Evolutionary conservation across 768 basidiomycete species (phyloP), one percentile per base, ranked within the genome.

Genomic region (Naganishia vaughanmartiniae): DNA sequence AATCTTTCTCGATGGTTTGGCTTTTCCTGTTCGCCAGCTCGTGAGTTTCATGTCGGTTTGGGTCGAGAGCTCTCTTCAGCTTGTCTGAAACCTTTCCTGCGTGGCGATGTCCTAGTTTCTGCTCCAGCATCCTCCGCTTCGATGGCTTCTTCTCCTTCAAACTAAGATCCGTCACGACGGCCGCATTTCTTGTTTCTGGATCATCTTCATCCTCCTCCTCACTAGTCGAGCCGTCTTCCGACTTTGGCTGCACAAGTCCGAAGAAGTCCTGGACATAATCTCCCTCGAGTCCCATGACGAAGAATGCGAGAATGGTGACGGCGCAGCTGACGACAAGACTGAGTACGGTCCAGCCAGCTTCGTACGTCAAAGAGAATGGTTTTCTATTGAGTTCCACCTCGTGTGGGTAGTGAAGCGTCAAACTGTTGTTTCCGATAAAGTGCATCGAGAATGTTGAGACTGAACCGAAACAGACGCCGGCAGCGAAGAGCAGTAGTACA

Each of bases 401-500:
- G 56, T 69, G 67, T 12, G 78, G 76, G 60, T 77, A 76, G 66
- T 76, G 77, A 2, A 81, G 74, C 0, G 76, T 75, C 26, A 82
- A 73, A 2, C 79, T 74, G 66, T 80, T 79, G 76, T 82, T 82
- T 66, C 81, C 81, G 74, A 82, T 74, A 66, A 81, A 82, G 70
- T 82, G 81, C 80, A 81, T 81, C 57, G 77, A 75, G 69, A 82
- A 82, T n/a, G 79, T 79, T 24, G 79, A 80, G 46, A 82, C 79
- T 4, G 75, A 74, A 14, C 81, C 81, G 39, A 82, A 82, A 48
- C 76, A 77, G 48, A 78, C 58, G 4, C 80, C 81, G 3, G 81
- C 79, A 14, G 76, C 65, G 51, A 77, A 53, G 5, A 82, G 74
- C 4, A 82, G 74, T 4, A 75, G 34, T 21, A 77, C 72, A 71